Percentiles rank a stretch among this genome's conserved stretches.
Evolutionary conservation across 441 rosid species (phyloP).

Genomic region (Melastoma candidum): DNA sequence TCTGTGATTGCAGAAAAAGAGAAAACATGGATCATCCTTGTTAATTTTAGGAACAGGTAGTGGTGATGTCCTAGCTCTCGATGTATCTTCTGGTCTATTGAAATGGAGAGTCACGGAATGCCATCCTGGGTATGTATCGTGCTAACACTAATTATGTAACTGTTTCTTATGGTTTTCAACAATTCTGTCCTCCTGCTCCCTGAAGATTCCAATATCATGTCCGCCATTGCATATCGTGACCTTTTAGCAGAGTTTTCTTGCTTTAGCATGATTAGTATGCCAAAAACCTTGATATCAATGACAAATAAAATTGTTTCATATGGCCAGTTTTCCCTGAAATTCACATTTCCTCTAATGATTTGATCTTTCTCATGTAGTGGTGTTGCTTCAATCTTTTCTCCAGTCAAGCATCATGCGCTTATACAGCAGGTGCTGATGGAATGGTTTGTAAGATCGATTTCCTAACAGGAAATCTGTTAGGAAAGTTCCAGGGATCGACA

Average conservation of each 20-base stretch:
- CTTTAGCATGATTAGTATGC: no score
- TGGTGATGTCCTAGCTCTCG: constrained; percentile 87
- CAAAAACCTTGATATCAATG: background rate
- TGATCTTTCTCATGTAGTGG: constrained; percentile 48
- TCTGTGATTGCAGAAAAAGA: constrained; percentile 53
- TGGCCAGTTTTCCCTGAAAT: background rate
- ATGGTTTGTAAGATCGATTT: constrained; percentile 55
- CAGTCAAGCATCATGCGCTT: constrained; percentile 39
- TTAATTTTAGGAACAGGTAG: constrained; percentile 85
- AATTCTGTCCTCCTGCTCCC: background rate
- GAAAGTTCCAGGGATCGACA: constrained; percentile 68
- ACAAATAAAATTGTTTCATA: constrained; percentile 5
- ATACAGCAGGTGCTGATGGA: constrained; percentile 85
- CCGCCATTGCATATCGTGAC: no score
- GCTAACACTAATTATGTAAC: background rate
- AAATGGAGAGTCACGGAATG: constrained; percentile 81
- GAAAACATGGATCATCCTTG: constrained; percentile 63
- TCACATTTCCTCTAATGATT: background rate
- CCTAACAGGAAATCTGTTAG: constrained; percentile 36
- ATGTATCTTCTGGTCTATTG: constrained; percentile 81
- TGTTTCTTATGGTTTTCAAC: background rate
- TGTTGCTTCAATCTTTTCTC: constrained; percentile 70
- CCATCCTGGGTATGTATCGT: constrained; percentile 74
- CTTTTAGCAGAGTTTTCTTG: no score
- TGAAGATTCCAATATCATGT: background rate